Percentiles rank a stretch among this genome's conserved stretches.
Evolutionary conservation across 1,284 basidiomycete species (phyloP).

Genomic region (Melampsora larici-populina): DNA sequence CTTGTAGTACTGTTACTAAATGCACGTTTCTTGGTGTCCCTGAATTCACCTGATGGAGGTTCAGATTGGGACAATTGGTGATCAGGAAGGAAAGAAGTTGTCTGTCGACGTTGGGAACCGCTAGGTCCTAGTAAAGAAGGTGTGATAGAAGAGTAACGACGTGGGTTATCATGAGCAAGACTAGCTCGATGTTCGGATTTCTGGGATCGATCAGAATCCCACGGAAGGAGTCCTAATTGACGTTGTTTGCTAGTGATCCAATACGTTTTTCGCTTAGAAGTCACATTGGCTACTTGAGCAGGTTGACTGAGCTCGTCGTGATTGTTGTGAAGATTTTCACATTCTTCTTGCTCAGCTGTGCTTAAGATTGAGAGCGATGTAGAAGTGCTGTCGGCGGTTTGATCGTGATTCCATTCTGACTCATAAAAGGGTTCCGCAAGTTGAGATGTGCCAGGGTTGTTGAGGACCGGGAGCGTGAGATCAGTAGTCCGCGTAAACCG

Average conservation of each 20-base stretch:
- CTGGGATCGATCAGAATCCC: conserved; percentile 1
- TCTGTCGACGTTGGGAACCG: not conserved
- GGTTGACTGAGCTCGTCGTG: not conserved
- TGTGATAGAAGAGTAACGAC: conserved; percentile 20
- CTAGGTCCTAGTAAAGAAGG: conserved; percentile 26
- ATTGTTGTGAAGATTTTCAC: no score
- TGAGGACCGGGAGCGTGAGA: conserved; percentile 9
- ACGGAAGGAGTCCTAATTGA: conserved; percentile 28
- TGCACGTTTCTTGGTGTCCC: not conserved
- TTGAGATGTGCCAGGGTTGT: not conserved
- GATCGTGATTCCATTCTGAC: not conserved
- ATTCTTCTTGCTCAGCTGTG: not conserved
- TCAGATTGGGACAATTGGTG: no score
- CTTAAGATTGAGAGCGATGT: not conserved
- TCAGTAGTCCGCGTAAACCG: conserved; percentile 22
- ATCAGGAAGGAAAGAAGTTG: not conserved
- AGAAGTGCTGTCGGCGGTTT: not conserved
- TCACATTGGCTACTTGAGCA: not conserved
- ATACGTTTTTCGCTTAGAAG: conserved; percentile 32
- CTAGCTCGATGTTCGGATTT: not conserved
- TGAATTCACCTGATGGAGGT: no score
- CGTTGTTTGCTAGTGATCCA: conserved; percentile 40
- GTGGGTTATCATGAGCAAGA: not conserved
- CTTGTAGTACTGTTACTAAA: not conserved
- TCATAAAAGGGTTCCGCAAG: not conserved